Percentiles rank a stretch among this genome's conserved stretches.
These are phyloP conservation scores for Neofusicoccum laricinum DNA, from an alignment of 2,329 filamentous ascomycete species.

Conservation along the genomic window DNA sequence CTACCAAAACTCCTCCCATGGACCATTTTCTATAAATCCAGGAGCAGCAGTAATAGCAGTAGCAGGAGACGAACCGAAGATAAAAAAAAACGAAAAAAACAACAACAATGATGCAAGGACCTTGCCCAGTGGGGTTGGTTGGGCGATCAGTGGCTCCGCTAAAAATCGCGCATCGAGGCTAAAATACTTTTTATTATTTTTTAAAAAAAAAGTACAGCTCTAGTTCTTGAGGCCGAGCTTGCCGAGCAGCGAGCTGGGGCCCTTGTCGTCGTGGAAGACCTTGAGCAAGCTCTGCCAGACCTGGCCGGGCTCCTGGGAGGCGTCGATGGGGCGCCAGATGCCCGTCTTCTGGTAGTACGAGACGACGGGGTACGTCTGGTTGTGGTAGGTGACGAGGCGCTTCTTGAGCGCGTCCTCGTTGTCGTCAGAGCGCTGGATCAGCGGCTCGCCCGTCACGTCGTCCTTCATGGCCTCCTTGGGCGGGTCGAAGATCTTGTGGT, in stretches of 20 bases:
- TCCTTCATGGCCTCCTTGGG: constrained; percentile 93
- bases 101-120: background rate
- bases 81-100: background rate
- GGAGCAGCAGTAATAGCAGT: background rate
- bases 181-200: background rate
- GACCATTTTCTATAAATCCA: background rate
- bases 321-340: constrained; percentile 95
- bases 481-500: constrained; percentile 99
- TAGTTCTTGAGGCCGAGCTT: constrained; percentile 56
- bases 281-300: constrained; percentile 92
- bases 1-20: constrained; percentile 3
- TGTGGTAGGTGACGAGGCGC: constrained; percentile 88
- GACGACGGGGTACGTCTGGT: constrained; percentile 89
- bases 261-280: constrained; percentile 69
- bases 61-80: background rate
- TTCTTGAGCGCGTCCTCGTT: constrained; percentile 96
- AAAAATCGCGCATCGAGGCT: background rate
- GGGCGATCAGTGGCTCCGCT: too few species aligned
- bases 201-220: background rate
- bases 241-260: constrained; percentile 42
- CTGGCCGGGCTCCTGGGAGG: constrained; percentile 89
- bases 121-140: too few species aligned
- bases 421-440: constrained; percentile 95
- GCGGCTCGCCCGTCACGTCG: constrained; percentile 92
- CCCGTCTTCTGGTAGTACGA: constrained; percentile 96